Evolutionary conservation across 2,329 filamentous ascomycete species (phyloP).

Genomic region (Hymenoscyphus linearis): DNA sequence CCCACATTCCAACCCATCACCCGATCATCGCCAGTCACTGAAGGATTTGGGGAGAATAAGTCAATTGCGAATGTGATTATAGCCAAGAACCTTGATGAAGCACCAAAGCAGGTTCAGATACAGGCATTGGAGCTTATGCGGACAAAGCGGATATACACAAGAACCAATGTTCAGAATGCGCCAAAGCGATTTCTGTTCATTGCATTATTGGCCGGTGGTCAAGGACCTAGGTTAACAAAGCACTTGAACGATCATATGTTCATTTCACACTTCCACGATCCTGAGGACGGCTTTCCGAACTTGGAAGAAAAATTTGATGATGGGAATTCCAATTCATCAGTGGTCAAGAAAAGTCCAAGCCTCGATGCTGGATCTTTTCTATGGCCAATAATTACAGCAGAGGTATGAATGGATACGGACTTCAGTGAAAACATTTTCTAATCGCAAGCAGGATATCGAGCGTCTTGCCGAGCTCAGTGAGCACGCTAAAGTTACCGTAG

Average conservation of each 20-base stretch:
- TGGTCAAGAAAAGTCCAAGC: conserved; percentile 28
- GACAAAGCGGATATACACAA: conserved; percentile 70
- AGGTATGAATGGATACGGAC: conserved; percentile 14
- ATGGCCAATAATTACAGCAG: conserved; percentile 25
- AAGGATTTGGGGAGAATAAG: conserved; percentile 38
- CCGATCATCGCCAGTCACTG: conserved; percentile 30
- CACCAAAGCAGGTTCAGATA: conserved; percentile 72
- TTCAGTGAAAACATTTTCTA: conserved; percentile 5
- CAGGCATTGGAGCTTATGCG: conserved; percentile 75
- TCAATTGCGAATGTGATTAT: conserved; percentile 78
- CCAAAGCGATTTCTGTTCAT: conserved; percentile 78
- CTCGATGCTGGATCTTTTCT: conserved; percentile 12
- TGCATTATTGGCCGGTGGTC: conserved; percentile 56
- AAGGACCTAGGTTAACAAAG: conserved; percentile 44
- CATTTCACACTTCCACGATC: conserved; percentile 79
- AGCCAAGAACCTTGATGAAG: conserved; percentile 71
- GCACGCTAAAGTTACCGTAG: conserved; percentile 61
- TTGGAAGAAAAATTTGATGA: conserved; percentile 54
- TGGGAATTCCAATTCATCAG: conserved; percentile 28
- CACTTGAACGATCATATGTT: conserved; percentile 79
- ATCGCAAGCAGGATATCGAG: conserved; percentile 25
- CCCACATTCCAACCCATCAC: conserved; percentile 26
- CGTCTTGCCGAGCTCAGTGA: conserved; percentile 44
- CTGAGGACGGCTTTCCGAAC: conserved; percentile 67
- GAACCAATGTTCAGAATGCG: conserved; percentile 65